Evolutionary conservation across 306 rosid genomes (phyloP).

Genomic region (Dicorynia guianensis): DNA sequence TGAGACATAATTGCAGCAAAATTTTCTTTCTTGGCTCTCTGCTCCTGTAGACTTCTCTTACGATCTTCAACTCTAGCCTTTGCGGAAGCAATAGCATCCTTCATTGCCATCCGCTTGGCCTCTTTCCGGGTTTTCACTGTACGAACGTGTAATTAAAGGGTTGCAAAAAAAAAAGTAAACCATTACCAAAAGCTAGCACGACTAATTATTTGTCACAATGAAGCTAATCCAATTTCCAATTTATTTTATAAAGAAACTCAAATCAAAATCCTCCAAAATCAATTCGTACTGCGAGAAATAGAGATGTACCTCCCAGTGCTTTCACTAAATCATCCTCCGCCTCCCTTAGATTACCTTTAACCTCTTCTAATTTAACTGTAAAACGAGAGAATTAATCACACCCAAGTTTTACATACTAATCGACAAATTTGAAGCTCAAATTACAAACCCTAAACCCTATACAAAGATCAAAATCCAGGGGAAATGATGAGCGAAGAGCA

Average conservation of each 20-base stretch:
- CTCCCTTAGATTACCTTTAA: slow-evolving; percentile 66
- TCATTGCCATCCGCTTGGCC: slow-evolving; percentile 73
- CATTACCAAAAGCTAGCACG: not conserved
- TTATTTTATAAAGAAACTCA: slow-evolving; percentile 3
- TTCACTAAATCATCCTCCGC: slow-evolving; percentile 86
- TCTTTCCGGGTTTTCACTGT: slow-evolving; percentile 84
- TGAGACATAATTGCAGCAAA: slow-evolving; percentile 55
- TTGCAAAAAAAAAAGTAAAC: not conserved
- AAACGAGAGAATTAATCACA: slow-evolving; percentile 21
- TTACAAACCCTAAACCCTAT: slow-evolving; percentile 53
- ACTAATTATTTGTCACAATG: not conserved
- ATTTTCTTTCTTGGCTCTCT: slow-evolving; percentile 57
- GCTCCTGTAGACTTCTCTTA: slow-evolving; percentile 52
- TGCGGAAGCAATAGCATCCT: slow-evolving; percentile 68
- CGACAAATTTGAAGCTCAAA: not conserved
- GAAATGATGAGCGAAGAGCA: not conserved
- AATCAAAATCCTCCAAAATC: slow-evolving; percentile 3
- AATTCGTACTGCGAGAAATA: not conserved
- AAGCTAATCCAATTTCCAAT: not conserved
- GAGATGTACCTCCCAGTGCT: slow-evolving; percentile 73
- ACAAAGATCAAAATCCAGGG: not conserved
- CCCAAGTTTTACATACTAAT: slow-evolving; percentile 5
- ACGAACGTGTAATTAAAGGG: slow-evolving; percentile 25
- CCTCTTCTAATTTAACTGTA: slow-evolving; percentile 59
- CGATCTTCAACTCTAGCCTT: slow-evolving; percentile 63